Evolutionary conservation across 106 monocot species (phyloP).

Genomic region (Allium fistulosum): DNA sequence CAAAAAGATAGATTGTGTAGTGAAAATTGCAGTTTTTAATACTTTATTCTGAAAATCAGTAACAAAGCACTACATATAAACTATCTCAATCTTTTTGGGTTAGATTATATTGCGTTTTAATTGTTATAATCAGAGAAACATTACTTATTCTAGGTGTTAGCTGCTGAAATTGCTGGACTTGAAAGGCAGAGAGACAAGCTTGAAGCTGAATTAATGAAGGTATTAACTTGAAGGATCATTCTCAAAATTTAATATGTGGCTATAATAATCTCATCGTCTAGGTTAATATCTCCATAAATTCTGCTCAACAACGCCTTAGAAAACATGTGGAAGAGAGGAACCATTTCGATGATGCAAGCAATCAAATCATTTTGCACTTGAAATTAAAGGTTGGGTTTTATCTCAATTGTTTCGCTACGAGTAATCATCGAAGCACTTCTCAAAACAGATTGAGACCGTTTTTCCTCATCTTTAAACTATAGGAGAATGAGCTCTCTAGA

Average conservation of each 20-base stretch:
- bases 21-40: too few species aligned
- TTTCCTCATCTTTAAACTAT: not conserved
- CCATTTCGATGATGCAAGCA: slow-evolving; percentile 91
- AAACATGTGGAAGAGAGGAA: slow-evolving; percentile 91
- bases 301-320: slow-evolving; percentile 43
- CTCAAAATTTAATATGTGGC: not conserved
- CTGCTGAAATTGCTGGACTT: slow-evolving; percentile 55
- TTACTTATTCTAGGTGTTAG: slow-evolving; percentile 28
- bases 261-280: slow-evolving; percentile 13
- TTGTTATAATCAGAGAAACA: not conserved
- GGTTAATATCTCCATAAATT: slow-evolving; percentile 65
- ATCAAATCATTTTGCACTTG: slow-evolving; percentile 71
- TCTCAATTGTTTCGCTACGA: not conserved
- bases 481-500: slow-evolving; percentile 93
- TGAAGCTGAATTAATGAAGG: slow-evolving; percentile 53
- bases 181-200: slow-evolving; percentile 63
- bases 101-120: too few species aligned
- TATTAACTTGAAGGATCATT: slow-evolving; percentile 1
- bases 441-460: slow-evolving; percentile 2
- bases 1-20: not conserved
- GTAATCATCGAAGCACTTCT: not conserved
- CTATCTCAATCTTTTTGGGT: too few species aligned
- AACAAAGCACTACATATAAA: too few species aligned
- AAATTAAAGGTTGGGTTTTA: slow-evolving; percentile 66
- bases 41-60: too few species aligned